Conservation (phyloP, 2,329 filamentous ascomycete genomes). For the Fonsecaea nubica region DNA sequence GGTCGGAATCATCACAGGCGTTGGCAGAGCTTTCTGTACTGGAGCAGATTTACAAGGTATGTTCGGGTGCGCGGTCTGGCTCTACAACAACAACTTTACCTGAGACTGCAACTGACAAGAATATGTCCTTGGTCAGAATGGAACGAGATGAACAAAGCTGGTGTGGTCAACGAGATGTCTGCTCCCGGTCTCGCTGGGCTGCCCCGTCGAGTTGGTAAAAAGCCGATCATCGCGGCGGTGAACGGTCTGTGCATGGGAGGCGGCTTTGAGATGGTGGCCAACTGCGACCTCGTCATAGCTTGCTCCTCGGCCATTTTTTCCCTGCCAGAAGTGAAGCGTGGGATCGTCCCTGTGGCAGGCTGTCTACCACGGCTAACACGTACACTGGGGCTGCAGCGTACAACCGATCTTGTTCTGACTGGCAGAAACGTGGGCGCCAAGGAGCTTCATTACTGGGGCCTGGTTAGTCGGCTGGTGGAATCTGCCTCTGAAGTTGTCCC, state of each 20-base stretch:
- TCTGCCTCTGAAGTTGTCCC: constrained; percentile 28
- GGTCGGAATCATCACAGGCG: constrained; percentile 52
- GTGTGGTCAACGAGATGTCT: constrained; percentile 36
- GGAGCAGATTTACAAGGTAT: constrained; percentile 55
- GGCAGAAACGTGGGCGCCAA: constrained; percentile 65
- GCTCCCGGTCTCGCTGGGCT: constrained; percentile 42
- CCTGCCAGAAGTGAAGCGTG: constrained; percentile 73
- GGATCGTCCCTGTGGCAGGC: constrained; percentile 73
- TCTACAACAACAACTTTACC: not conserved
- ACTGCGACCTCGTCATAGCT: constrained; percentile 74
- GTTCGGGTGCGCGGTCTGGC: constrained; percentile 28
- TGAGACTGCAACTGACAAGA: constrained; percentile 9
- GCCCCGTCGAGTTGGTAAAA: constrained; percentile 68
- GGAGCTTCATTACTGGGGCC: constrained; percentile 69
- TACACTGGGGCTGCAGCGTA: constrained; percentile 70
- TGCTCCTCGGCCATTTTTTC: constrained; percentile 63
- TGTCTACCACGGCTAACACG: constrained; percentile 71
- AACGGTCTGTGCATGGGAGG: constrained; percentile 77
- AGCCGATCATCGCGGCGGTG: constrained; percentile 76
- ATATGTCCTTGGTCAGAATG: constrained; percentile 37
- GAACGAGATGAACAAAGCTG: constrained; percentile 32
- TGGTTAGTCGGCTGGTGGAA: constrained; percentile 62
- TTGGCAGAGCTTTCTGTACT: constrained; percentile 52
- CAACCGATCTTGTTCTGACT: constrained; percentile 72
- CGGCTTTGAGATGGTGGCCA: constrained; percentile 76